Evolutionary conservation across 2,329 filamentous ascomycete genomes (phyloP), one percentile per base, ranked within the genome.

Genomic region (Paecilomyces sp.): DNA sequence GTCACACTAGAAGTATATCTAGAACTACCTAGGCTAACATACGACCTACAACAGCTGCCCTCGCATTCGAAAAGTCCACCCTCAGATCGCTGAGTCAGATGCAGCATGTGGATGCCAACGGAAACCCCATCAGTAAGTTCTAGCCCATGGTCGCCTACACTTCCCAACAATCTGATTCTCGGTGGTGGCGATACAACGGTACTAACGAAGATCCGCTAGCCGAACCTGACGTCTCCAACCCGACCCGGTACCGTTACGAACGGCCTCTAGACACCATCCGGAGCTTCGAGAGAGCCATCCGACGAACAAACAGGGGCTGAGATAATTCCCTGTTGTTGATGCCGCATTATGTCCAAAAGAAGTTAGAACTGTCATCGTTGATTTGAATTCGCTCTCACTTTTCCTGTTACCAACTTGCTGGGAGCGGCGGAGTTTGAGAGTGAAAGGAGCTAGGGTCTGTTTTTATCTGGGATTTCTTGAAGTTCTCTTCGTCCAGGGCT

Each of bases 181-280:
- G 25, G n/a, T 51, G 22, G 24, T 57, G 18, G 24, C 47, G 34
- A 57, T 33, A 28, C 22, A 24, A 56, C 12, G 31, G 25, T 36
- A 22, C 41, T 47, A 18, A 47, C 54, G n/a, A 12, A 34, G 25
- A 13, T 60, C 8, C 13, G 5, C 2, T 69, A 96, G 92, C 84
- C 68, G 92, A 97, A 58, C 92, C 92, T 22, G 92, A 97, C 76
- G 84, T 86, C 64, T 95, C 91, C 51, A 97, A 97, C 71, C 92
- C 92, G 13, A 96, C 92, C 13, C 85, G 92, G 65, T 89, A 84
- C 68, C 86, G 92, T 69, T 88, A 91, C 84, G 92, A 97, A 77
- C 87, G 92, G 60, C 92, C 92, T 24, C 81, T 97, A 54, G 92
- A 96, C 69, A 97, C 92, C 0, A 96, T 97, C 68, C 86, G 91